Base-by-base conservation (phyloP, 768 basidiomycete species). In the Amanita pallidorosea region DNA sequence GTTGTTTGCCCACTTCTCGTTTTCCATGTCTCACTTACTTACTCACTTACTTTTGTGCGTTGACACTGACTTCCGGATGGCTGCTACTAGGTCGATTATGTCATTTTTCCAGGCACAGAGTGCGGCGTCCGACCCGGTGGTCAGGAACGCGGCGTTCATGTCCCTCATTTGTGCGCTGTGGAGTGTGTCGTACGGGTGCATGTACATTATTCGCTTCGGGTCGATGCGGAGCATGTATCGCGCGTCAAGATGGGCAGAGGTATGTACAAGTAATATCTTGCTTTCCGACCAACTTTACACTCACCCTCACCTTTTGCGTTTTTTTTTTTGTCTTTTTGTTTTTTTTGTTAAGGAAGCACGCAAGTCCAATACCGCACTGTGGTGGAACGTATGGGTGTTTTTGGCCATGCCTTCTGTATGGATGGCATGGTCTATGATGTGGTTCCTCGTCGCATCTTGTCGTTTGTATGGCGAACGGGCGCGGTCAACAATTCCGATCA, bases 371-470 rank as follows among this genome's bases (percentile, higher is more conserved):
- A 68, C 65, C 0, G 55, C 58, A 8, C 65, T 67, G 2, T 64
- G 59, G 55, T 67, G 68, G 68, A 69, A 69, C 27, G 65, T 65
- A 13, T 69, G 66, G 65, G 66, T 68, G 5, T 49, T 67, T 3
- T 54, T 67, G 3, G 66, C 67, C 6, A 67, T 81, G 69, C 85
- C 85, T 0, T 78, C 75, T 0, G 65, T 85, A 7, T 87, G 83
- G 80, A 75, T 86, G 52, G 74, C 83, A 7, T 88, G 83, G 83
- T 79, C 85, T 0, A 81, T 88, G 74, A 68, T 85, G 5, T 69
- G 79, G 47, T 86, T 86, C 62, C 62, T 82, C 53, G 58, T 71
- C 3, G 69, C 81, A 82, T 88, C 56, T 67, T 85, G 27, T 72
- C 80, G 7, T 88, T 77, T 54, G 78, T 86, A 43, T 88, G 85